Evolutionary conservation across 192 early-diverging fungal species (phyloP).

Genomic region (Neocallimastix lanati): DNA sequence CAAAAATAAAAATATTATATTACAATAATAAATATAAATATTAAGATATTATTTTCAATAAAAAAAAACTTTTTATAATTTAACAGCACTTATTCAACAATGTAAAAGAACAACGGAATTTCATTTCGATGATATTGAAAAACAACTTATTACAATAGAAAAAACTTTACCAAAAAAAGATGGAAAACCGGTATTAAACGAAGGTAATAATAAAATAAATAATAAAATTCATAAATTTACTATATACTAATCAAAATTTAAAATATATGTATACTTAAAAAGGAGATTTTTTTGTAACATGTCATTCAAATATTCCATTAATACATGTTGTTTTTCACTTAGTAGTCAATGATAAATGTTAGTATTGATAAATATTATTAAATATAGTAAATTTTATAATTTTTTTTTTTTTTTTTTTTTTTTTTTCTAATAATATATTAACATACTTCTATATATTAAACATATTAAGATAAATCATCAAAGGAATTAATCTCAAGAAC

Average conservation of each 20-base stretch:
- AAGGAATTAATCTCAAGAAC: not conserved
- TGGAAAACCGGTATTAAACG: slow-evolving; percentile 12
- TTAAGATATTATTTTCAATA: too few relatives aligned
- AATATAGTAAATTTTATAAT: too few relatives aligned
- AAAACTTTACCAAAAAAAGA: slow-evolving; percentile 19
- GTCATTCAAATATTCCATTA: slow-evolving; percentile 55
- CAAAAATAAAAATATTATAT: not conserved
- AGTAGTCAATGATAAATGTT: slow-evolving; percentile 36
- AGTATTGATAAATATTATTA: too few relatives aligned
- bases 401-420: too few relatives aligned
- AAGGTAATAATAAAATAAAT: slow-evolving; percentile 24
- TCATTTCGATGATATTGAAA: slow-evolving; percentile 50
- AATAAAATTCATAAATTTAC: too few relatives aligned
- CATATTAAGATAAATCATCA: not conserved
- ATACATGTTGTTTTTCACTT: slow-evolving; percentile 59
- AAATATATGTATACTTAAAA: too few relatives aligned
- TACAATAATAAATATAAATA: too few relatives aligned
- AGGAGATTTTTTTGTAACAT: slow-evolving; percentile 55
- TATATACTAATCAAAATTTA: too few relatives aligned
- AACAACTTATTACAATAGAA: slow-evolving; percentile 35
- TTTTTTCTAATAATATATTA: too few relatives aligned
- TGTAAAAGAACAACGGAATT: slow-evolving; percentile 53
- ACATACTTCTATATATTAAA: too few relatives aligned
- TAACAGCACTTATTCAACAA: slow-evolving; percentile 36
- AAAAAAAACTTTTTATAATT: too few relatives aligned